These are phyloP conservation scores for Citeromyces siamensis DNA, from an alignment of 1,139 yeast genomes.

Conservation along the genomic window DNA sequence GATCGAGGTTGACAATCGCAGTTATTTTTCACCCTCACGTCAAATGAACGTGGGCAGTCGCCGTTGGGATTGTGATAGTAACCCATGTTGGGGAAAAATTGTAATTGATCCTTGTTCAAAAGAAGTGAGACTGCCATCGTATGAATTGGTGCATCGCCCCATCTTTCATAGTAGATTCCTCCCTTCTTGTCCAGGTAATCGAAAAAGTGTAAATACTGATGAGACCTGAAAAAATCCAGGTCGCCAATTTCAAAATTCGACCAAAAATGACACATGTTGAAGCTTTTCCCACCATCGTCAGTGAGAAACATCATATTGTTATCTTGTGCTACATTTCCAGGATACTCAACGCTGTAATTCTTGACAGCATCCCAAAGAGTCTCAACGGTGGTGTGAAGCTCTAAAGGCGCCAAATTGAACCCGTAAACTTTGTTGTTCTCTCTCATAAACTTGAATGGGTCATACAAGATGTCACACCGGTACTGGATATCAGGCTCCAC, in stretches of 20 bases:
- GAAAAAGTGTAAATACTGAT: constrained; percentile 34
- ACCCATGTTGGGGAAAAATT: constrained; percentile 43
- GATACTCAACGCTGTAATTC: constrained; percentile 26
- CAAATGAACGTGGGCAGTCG: constrained; percentile 23
- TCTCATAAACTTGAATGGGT: constrained; percentile 36
- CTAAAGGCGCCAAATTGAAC: constrained; percentile 40
- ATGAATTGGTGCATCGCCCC: constrained; percentile 58
- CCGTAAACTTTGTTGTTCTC: constrained; percentile 38
- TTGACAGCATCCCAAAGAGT: constrained; percentile 27
- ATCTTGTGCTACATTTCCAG: constrained; percentile 26
- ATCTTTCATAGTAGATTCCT: constrained; percentile 48
- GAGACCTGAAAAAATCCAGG: constrained; percentile 37
- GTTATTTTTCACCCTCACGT: constrained; percentile 30
- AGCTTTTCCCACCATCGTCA: constrained; percentile 35
- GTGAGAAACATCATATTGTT: constrained; percentile 37
- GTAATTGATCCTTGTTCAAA: constrained; percentile 30
- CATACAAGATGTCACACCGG: constrained; percentile 39
- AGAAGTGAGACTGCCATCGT: constrained; percentile 43
- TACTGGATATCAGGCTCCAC: constrained; percentile 46
- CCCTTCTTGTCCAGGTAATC: constrained; percentile 37
- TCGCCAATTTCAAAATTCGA: constrained; percentile 46
- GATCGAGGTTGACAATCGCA: constrained; percentile 32
- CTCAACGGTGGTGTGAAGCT: constrained; percentile 35
- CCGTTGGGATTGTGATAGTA: constrained; percentile 31
- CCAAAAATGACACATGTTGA: constrained; percentile 53